Evolutionary conservation across 306 rosid genomes (phyloP), one percentile per base, ranked within the genome.

Genomic region (Dalbergia oliveri): DNA sequence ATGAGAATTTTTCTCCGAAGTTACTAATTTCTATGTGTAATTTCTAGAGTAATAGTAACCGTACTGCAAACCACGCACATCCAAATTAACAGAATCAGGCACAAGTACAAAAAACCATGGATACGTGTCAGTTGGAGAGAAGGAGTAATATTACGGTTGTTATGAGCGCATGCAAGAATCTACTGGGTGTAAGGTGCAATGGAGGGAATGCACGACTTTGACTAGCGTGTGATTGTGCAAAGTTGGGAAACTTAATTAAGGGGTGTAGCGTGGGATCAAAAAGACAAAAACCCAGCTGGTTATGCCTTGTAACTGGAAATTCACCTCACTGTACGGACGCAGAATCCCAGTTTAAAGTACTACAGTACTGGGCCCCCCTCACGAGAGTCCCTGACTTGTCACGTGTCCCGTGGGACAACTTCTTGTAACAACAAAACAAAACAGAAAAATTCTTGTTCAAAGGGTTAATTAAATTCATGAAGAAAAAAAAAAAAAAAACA

Each of bases 311-410:
- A 26, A 79, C 84, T 23, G 81, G 87, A 44, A 84, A 26, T 72
- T 41, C 26, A 59, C 33, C 5, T 35, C 47, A 50, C 59, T 4
- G 72, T 66, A 78, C 71, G 83, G 76, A 72, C 34, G 4, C 31
- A 35, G 23, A 78, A 72, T 74, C 61, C 43, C 81, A 73, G 41
- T 73, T 51, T 53, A 73, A 53, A 19, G 53, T 15, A 44, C 31
- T 15, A 4, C 23, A 19, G 14, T 47, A n/a, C 10, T 16, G 60
- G 87, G 87, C 70, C 4, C 89, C 83, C 57, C 33, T 54, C 82
- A 66, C 6, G 75, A 60, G 78, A 65, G 13, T 43, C 87, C 77
- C 84, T 76, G 86, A 66, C 73, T 64, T 31, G 91, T 89, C 93
- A 87, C 83, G 86, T 81, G 88, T 69, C 75, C 63, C 51, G 23